phyloP scores from a whole-genome alignment of 805 yeast species.

The Sugiyamaella valdiviana region DNA sequence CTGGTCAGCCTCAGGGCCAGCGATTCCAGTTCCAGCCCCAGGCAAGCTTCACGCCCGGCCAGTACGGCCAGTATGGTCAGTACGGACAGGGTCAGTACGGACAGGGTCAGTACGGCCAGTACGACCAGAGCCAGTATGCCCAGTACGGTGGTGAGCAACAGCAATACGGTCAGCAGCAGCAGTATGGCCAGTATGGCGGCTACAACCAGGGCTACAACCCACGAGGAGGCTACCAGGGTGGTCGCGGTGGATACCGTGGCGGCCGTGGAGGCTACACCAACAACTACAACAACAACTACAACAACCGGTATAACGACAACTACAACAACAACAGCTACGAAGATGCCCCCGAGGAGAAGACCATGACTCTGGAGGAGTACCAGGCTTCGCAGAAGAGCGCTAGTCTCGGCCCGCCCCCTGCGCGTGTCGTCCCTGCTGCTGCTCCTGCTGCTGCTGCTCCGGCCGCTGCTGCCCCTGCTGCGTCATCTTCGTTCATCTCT shows the following conservation, averaged over 20 bases:
- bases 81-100: slow-evolving; percentile 16
- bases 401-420: slow-evolving; percentile 2
- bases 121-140: slow-evolving; percentile 21
- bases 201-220: slow-evolving; percentile 22
- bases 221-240: slow-evolving; percentile 8
- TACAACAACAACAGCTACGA: slow-evolving; percentile 13
- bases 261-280: slow-evolving; percentile 11
- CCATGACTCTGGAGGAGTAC: slow-evolving; percentile 78
- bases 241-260: slow-evolving; percentile 10
- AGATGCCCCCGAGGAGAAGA: slow-evolving; percentile 33
- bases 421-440: slow-evolving; percentile 9
- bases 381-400: slow-evolving; percentile 32
- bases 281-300: background rate
- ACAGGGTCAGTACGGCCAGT: slow-evolving; percentile 18
- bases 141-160: slow-evolving; percentile 27
- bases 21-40: slow-evolving; percentile 36
- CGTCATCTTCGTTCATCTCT: slow-evolving; percentile 1
- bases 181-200: slow-evolving; percentile 27
- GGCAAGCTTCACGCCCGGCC: slow-evolving; percentile 25
- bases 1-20: slow-evolving; percentile 36
- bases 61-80: slow-evolving; percentile 21
- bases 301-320: slow-evolving; percentile 2
- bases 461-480: slow-evolving; percentile 2
- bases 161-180: slow-evolving; percentile 15
- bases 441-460: slow-evolving; percentile 10